Evolutionary conservation across 257 asterid genomes (phyloP).

Genomic region (Ligustrum vulgare): DNA sequence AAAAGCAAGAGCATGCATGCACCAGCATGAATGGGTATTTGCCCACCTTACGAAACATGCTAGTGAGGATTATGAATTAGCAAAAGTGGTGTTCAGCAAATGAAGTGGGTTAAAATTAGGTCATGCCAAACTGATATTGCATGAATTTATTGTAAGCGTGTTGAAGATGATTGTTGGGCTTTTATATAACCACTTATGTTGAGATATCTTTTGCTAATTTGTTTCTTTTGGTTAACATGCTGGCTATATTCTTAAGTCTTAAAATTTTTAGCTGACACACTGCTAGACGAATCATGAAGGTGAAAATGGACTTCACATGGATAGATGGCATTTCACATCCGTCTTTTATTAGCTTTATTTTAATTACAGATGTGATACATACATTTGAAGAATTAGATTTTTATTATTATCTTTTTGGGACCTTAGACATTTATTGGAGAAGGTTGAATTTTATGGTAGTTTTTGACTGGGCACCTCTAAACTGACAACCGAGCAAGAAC

Average conservation of each 20-base stretch:
- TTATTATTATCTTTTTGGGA: neutral
- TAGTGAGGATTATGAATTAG: neutral
- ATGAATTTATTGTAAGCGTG: neutral
- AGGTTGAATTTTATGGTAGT: neutral
- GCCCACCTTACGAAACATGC: neutral
- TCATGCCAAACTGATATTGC: neutral
- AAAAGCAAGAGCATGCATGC: neutral
- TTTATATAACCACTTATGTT: neutral
- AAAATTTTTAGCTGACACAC: neutral
- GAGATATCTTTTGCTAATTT: neutral
- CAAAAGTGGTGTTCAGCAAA: neutral
- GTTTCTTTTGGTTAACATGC: neutral
- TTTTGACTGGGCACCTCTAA: constrained; percentile 9
- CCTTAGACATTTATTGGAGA: neutral
- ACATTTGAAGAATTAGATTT: neutral
- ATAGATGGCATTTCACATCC: neutral
- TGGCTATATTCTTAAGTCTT: neutral
- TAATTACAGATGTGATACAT: neutral
- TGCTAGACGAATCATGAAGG: neutral
- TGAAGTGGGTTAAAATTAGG: neutral
- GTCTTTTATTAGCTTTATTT: neutral
- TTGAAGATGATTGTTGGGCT: neutral
- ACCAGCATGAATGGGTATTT: neutral
- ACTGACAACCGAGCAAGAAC: neutral
- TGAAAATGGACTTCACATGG: neutral